These are phyloP conservation scores for Cladosporium sp. DNA, from an alignment of 2,329 filamentous ascomycete species.

Conservation along the genomic window DNA sequence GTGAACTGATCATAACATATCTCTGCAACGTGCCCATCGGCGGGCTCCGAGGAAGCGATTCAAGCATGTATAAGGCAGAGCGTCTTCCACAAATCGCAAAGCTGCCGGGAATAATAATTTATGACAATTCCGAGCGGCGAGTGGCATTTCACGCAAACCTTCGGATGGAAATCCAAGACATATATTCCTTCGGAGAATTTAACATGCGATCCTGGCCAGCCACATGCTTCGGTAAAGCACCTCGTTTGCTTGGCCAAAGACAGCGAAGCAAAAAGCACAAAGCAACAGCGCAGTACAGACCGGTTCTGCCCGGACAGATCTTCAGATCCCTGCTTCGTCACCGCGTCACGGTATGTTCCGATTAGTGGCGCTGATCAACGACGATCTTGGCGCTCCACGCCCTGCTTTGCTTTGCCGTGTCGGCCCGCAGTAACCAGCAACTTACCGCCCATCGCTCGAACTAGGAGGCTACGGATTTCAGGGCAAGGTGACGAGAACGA, in stretches of 20 bases:
- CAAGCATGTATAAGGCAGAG: neutral
- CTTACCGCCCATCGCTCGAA: neutral
- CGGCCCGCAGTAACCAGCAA: constrained; percentile 4
- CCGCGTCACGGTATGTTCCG: neutral
- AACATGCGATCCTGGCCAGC: neutral
- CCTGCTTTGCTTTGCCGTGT: constrained; percentile 2
- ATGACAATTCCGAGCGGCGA: too few relatives aligned
- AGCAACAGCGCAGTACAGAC: neutral
- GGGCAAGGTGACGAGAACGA: neutral
- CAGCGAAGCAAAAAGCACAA: neutral
- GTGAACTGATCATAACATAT: neutral
- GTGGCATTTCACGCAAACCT: too few relatives aligned
- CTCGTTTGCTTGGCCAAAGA: neutral
- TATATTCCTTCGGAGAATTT: neutral
- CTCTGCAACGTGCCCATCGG: neutral
- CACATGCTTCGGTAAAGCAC: neutral
- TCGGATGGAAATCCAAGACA: too few relatives aligned
- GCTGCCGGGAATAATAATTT: too few relatives aligned
- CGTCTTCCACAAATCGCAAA: too few relatives aligned
- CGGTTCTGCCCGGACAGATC: constrained; percentile 12
- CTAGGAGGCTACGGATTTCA: neutral
- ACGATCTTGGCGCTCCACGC: neutral
- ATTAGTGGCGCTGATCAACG: neutral
- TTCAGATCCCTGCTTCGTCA: neutral
- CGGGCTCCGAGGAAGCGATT: neutral